Evolutionary conservation across 768 basidiomycete species (phyloP), one percentile per base, ranked within the genome.

Genomic region (Russula ochroleuca): DNA sequence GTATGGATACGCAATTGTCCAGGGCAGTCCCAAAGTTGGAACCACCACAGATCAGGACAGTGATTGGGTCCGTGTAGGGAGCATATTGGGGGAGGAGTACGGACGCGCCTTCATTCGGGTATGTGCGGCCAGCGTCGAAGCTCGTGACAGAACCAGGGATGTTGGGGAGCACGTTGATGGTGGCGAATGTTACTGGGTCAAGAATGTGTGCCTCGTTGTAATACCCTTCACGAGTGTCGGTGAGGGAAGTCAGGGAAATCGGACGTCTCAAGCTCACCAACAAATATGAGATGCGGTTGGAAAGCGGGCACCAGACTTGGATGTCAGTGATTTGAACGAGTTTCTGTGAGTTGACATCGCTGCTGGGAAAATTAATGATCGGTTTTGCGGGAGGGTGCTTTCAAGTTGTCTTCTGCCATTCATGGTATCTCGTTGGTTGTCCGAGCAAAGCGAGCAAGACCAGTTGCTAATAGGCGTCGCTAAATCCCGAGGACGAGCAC

Each of bases 191-290:
- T 13, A 71, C 76, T 0, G 86, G 84, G 62, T 92, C 81, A 33
- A 92, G 76, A 64, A 92, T 82, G 17, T 89, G 84, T 0, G 90
- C 90, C 72, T 92, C 87, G 65, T 92, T 92, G 75, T 85, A 91
- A 70, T 92, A 91, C 0, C 79, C 88, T 90, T 62, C 41, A 17
- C 31, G 33, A 47, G 45, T 10, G 4, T 56, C 38, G 4, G 28
- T 62, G 31, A 57, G 48, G 15, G 1, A 37, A 25, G 14, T 55
- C 28, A n/a, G 5, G 47, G 31, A 31, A 1, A 11, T 3, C 15
- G 5, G 5, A 10, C 45, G 13, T 51, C n/a, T 41, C n/a, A 38
- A 11, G 74, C 82, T 56, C 55, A 87, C 89, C 86, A 45, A 88
- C 79, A 71, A 92, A 91, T 68, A 92, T 75, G 38, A 80, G 79